Percentiles rank a stretch among this genome's conserved stretches.
Evolutionary conservation across 208 protist species (phyloP).

Genomic region (Wallacemonas sp.): DNA sequence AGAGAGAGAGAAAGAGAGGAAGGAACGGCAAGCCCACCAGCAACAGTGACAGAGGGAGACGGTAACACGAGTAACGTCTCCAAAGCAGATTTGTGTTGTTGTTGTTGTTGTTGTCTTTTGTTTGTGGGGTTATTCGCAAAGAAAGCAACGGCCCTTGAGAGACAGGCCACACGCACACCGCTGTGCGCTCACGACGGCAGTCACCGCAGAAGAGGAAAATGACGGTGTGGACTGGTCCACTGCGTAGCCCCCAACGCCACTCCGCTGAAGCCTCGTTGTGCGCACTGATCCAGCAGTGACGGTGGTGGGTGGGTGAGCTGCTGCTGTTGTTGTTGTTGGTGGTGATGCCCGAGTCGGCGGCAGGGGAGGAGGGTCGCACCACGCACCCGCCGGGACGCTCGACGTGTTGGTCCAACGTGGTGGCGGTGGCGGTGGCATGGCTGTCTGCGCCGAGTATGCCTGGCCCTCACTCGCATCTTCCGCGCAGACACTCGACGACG

Average conservation of each 20-base stretch:
- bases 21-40: too few species aligned
- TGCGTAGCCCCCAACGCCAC: neutral
- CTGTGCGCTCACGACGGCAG: neutral
- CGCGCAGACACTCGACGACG: too few species aligned
- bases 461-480: too few species aligned
- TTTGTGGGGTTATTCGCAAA: conserved; percentile 48
- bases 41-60: too few species aligned
- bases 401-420: neutral
- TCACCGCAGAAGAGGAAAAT: neutral
- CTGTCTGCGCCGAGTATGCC: neutral
- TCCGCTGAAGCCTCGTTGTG: neutral
- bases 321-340: neutral
- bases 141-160: conserved; percentile 61
- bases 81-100: too few species aligned
- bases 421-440: neutral
- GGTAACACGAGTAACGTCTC: too few species aligned
- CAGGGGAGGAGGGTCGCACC: too few species aligned
- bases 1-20: too few species aligned
- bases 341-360: too few species aligned
- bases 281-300: neutral
- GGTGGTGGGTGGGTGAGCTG: neutral
- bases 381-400: neutral
- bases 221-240: neutral
- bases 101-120: too few species aligned
- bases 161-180: conserved; percentile 59